Evolutionary conservation across 805 yeast species (phyloP).

Genomic region (Ogataea philodendri): DNA sequence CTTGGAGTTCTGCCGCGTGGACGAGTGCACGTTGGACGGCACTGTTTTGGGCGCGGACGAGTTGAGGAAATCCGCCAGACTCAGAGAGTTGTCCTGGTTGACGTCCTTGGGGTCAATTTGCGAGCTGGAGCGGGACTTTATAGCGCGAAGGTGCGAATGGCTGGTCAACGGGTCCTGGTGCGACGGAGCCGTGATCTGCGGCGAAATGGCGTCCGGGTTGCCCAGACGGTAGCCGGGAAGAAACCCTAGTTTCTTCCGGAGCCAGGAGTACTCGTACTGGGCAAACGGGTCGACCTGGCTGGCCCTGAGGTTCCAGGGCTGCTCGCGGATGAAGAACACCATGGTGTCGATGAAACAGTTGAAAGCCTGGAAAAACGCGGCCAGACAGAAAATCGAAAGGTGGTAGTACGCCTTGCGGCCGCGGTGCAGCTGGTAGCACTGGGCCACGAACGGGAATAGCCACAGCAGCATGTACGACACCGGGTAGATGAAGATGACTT

Average conservation of each 20-base stretch:
- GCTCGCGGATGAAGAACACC: constrained; percentile 75
- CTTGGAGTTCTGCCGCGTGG: constrained; percentile 24
- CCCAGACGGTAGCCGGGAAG: constrained; percentile 29
- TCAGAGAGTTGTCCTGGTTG: constrained; percentile 14
- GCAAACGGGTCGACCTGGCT: constrained; percentile 24
- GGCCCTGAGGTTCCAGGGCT: constrained; percentile 59
- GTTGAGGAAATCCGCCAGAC: constrained; percentile 19
- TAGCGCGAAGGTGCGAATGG: not conserved
- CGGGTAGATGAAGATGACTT: constrained; percentile 80
- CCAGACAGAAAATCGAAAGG: constrained; percentile 61
- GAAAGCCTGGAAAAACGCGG: constrained; percentile 78
- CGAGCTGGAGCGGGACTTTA: constrained; percentile 1
- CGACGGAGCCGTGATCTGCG: not conserved
- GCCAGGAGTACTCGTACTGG: constrained; percentile 14
- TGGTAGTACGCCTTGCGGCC: constrained; percentile 51
- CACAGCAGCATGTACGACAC: constrained; percentile 76
- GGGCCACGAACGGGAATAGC: constrained; percentile 74
- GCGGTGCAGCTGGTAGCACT: constrained; percentile 49
- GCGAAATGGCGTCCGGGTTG: not conserved
- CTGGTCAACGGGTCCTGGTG: not conserved
- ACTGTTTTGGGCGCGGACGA: constrained; percentile 9
- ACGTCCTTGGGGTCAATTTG: constrained; percentile 7
- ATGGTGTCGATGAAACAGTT: constrained; percentile 74
- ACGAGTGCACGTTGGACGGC: constrained; percentile 1
- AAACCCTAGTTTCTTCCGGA: constrained; percentile 27